phyloP scores from a whole-genome alignment of 345 rosid species.

The Streptanthus diversifolius region DNA sequence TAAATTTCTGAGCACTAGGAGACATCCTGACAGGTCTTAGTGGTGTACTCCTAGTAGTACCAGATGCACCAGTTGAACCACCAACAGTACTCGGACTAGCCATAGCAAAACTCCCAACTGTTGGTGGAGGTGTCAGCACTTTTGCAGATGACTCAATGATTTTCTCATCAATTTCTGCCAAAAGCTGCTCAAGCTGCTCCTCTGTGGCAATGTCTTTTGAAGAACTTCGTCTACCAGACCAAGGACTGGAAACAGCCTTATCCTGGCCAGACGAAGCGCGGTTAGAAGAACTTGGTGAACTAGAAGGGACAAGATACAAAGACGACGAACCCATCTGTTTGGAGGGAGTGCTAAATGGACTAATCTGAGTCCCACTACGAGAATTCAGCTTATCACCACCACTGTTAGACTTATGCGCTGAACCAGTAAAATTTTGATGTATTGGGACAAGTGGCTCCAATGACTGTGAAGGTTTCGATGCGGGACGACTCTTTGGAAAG shows the following conservation, averaged over 20 bases:
- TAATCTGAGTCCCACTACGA: slow-evolving; percentile 47
- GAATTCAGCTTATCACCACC: slow-evolving; percentile 49
- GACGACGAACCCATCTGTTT: slow-evolving; percentile 62
- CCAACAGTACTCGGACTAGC: slow-evolving; percentile 64
- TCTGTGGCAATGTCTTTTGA: slow-evolving; percentile 74
- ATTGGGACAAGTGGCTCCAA: slow-evolving; percentile 76
- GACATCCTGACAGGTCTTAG: slow-evolving; percentile 92
- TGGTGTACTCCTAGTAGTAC: slow-evolving; percentile 83
- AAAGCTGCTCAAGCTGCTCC: slow-evolving; percentile 81
- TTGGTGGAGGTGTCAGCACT: slow-evolving; percentile 74
- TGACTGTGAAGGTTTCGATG: slow-evolving; percentile 49
- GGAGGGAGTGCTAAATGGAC: slow-evolving; percentile 53
- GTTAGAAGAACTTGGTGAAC: slow-evolving; percentile 52
- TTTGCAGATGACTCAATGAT: slow-evolving; percentile 74
- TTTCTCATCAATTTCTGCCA: slow-evolving; percentile 76
- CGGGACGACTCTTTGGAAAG: slow-evolving; percentile 59
- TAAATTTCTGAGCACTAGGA: slow-evolving; percentile 91
- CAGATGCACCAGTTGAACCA: slow-evolving; percentile 73
- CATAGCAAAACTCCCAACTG: slow-evolving; percentile 55
- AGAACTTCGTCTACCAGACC: slow-evolving; percentile 63
- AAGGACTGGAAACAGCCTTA: slow-evolving; percentile 61
- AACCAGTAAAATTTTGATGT: slow-evolving; percentile 55
- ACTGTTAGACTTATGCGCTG: slow-evolving; percentile 49
- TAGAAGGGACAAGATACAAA: slow-evolving; percentile 62
- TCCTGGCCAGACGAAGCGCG: slow-evolving; percentile 65